Evolutionary conservation across 2,329 filamentous ascomycete species (phyloP).

Genomic region (Neurospora crassa): DNA sequence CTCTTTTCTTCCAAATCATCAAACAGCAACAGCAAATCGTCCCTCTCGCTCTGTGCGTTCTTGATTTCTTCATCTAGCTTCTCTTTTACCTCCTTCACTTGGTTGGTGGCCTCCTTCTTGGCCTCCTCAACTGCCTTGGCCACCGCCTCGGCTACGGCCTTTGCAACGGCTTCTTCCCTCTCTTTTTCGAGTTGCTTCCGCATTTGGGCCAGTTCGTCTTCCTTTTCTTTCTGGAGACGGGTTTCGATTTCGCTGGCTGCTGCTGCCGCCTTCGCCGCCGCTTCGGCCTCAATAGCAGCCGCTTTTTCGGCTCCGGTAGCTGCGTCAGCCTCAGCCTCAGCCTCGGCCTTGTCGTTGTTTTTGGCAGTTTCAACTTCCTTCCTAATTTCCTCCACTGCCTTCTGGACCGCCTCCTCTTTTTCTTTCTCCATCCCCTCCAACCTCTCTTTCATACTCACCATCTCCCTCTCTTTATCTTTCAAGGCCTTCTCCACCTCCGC

Average conservation of each 20-base stretch:
- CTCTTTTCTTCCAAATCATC: conserved; percentile 72
- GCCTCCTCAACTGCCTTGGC: conserved; percentile 14
- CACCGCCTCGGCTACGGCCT: background rate
- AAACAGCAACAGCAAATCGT: conserved; percentile 75
- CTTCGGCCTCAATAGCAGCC: background rate
- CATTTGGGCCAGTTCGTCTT: background rate
- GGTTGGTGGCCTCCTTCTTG: conserved; percentile 28
- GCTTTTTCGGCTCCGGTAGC: background rate
- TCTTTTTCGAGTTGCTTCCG: background rate
- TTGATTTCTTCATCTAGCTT: conserved; percentile 52
- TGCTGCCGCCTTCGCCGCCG: background rate
- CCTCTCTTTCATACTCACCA: background rate
- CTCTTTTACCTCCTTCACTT: conserved; percentile 27
- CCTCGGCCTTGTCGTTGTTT: no score
- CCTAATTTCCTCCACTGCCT: background rate
- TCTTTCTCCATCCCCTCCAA: background rate
- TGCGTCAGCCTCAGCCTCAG: background rate
- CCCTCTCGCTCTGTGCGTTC: conserved; percentile 60
- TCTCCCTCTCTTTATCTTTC: conserved; percentile 13
- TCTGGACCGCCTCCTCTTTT: background rate
- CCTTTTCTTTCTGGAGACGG: background rate
- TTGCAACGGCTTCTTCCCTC: background rate
- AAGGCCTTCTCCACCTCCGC: conserved; percentile 17
- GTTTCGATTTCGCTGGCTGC: background rate
- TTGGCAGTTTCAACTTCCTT: background rate